Percentiles rank a stretch among this genome's conserved stretches.
Conservation (phyloP, 371 early-diverging fungal genomes). For the Mortierella sp. region DNA sequence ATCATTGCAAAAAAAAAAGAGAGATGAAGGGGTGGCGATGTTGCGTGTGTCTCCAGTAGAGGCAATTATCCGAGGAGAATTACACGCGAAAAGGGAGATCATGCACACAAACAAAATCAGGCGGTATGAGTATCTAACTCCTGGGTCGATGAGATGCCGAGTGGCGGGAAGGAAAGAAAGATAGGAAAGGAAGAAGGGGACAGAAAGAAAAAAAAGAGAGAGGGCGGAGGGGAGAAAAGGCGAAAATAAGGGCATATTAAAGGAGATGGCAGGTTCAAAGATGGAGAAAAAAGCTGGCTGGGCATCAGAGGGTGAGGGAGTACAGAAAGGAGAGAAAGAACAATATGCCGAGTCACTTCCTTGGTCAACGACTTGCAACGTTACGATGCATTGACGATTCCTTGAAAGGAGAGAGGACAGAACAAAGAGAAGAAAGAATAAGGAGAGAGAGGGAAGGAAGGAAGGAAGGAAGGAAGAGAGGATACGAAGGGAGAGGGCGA, state of each 20-base stretch:
- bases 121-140: constrained; percentile 16
- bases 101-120: neutral
- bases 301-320: neutral
- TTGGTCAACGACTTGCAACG: neutral
- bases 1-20: neutral
- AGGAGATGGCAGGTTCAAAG: neutral
- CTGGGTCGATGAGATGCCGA: constrained; percentile 10
- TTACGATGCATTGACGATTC: constrained; percentile 14
- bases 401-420: neutral
- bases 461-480: neutral
- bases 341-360: constrained; percentile 5
- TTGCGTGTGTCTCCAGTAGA: neutral
- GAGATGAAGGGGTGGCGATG: neutral
- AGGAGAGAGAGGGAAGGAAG: neutral
- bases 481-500: neutral
- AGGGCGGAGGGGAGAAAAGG: neutral
- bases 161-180: neutral
- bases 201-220: neutral
- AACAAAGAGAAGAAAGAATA: neutral
- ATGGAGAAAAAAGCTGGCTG: neutral
- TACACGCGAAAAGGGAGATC: neutral
- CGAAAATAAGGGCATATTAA: constrained; percentile 4
- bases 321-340: constrained; percentile 5
- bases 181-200: neutral
- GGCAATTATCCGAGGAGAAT: constrained; percentile 10